A percentile compares a stretch with the other conserved stretches of the same genome.
phyloP scores from a whole-genome alignment of 1,139 yeast species.

The Candida sp. region DNA sequence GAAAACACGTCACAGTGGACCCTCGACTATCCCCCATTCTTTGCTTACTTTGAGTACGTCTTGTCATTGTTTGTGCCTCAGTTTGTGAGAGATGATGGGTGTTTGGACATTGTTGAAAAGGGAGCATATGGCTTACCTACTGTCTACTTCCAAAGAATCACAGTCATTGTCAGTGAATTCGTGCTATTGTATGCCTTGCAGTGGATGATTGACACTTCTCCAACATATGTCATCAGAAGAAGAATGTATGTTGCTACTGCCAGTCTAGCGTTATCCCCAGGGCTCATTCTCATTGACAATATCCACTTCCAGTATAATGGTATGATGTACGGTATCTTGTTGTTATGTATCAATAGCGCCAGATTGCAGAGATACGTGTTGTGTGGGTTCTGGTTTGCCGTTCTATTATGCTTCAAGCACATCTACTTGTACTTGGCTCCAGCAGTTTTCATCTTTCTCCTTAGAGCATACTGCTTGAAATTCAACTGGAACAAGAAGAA shows the following conservation, averaged over 20 bases:
- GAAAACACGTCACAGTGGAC: constrained; percentile 95
- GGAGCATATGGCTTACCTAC: constrained; percentile 83
- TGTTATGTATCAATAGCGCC: constrained; percentile 76
- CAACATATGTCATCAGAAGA: constrained; percentile 28
- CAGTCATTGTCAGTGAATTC: constrained; percentile 81
- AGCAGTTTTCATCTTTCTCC: constrained; percentile 81
- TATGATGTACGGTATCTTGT: constrained; percentile 83
- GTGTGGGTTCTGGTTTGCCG: constrained; percentile 78
- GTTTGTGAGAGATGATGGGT: constrained; percentile 71
- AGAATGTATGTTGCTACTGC: constrained; percentile 80
- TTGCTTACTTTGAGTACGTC: constrained; percentile 92
- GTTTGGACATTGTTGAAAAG: constrained; percentile 67
- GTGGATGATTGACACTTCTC: constrained; percentile 64
- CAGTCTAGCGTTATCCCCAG: constrained; percentile 88
- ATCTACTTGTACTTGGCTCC: constrained; percentile 95
- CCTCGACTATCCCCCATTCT: constrained; percentile 95
- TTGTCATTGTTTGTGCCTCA: constrained; percentile 75
- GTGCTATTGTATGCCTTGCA: constrained; percentile 74
- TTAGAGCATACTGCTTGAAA: constrained; percentile 71
- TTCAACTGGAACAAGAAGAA: constrained; percentile 35
- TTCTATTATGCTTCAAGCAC: constrained; percentile 90
- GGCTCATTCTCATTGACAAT: constrained; percentile 85
- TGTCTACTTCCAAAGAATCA: constrained; percentile 74
- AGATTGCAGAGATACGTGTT: constrained; percentile 57
- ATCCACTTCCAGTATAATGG: constrained; percentile 97